These are phyloP conservation scores for Lonicera japonica DNA, from an alignment of 129 eudicot genomes.

Conservation along the genomic window DNA sequence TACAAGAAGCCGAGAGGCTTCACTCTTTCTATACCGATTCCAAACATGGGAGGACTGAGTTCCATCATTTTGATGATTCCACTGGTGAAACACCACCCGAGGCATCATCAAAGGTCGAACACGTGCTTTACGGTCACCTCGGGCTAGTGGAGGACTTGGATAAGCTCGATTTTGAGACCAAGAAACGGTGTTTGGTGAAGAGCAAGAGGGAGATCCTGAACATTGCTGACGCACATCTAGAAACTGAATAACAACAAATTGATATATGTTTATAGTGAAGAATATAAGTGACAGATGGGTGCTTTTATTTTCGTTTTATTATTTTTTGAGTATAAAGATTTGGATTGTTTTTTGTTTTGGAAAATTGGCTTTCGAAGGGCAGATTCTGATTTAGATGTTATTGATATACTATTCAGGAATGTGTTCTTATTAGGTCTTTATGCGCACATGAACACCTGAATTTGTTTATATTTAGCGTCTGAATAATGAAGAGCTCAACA, in stretches of 20 bases:
- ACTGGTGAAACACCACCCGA: constrained; percentile 3
- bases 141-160: constrained; percentile 39
- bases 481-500: too few species aligned
- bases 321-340: too few species aligned
- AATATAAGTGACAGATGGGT: background rate
- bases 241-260: background rate
- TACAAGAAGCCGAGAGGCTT: constrained; percentile 44
- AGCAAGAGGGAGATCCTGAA: constrained; percentile 32
- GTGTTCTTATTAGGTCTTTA: too few species aligned
- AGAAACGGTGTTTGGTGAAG: constrained; percentile 37
- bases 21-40: constrained; percentile 20
- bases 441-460: too few species aligned
- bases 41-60: constrained; percentile 38
- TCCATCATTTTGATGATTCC: constrained; percentile 7
- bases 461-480: too few species aligned
- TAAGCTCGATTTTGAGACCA: constrained; percentile 34
- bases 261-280: background rate
- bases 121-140: constrained; percentile 33
- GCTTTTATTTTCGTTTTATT: background rate
- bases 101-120: constrained; percentile 6
- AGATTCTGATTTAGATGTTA: too few species aligned
- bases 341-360: too few species aligned
- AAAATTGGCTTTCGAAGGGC: too few species aligned
- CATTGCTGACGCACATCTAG: constrained; percentile 18
- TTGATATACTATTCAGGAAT: too few species aligned